Conservation (phyloP, 345 rosid genomes). For the Ricinus communis region DNA sequence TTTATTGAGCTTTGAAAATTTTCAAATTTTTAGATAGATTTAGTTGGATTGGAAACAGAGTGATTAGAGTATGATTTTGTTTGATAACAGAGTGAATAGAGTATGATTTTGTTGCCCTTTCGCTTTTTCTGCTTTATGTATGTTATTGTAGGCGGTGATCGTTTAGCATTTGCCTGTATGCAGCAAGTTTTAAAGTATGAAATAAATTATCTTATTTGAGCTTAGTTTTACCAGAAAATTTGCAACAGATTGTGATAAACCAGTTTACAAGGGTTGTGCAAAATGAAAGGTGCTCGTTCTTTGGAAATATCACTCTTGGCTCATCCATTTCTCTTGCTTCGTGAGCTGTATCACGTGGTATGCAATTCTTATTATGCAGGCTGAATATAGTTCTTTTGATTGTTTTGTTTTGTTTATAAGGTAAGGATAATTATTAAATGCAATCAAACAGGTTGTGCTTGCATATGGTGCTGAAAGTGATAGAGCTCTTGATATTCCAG, state of each 20-base stretch:
- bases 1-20: background rate
- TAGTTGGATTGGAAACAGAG: too few species aligned
- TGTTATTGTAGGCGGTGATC: too few species aligned
- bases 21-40: too few species aligned
- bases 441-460: slow-evolving; percentile 72
- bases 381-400: background rate
- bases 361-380: background rate
- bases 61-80: too few species aligned
- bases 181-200: too few species aligned
- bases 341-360: slow-evolving; percentile 77
- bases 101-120: too few species aligned
- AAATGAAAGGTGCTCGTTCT: slow-evolving; percentile 63
- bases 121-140: too few species aligned
- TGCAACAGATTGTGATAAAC: slow-evolving; percentile 76
- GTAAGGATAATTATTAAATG: slow-evolving; percentile 6
- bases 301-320: slow-evolving; percentile 75
- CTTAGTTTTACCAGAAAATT: slow-evolving; percentile 46
- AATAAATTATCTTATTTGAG: slow-evolving; percentile 40
- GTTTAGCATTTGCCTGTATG: too few species aligned
- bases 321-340: slow-evolving; percentile 68
- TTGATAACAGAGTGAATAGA: too few species aligned
- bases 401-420: slow-evolving; percentile 4
- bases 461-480: slow-evolving; percentile 98
- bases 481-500: slow-evolving; percentile 72
- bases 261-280: slow-evolving; percentile 83